Evolutionary conservation across 805 yeast species (phyloP), one percentile per base, ranked within the genome.

Genomic region (Kluyveromyces wickerhamii): DNA sequence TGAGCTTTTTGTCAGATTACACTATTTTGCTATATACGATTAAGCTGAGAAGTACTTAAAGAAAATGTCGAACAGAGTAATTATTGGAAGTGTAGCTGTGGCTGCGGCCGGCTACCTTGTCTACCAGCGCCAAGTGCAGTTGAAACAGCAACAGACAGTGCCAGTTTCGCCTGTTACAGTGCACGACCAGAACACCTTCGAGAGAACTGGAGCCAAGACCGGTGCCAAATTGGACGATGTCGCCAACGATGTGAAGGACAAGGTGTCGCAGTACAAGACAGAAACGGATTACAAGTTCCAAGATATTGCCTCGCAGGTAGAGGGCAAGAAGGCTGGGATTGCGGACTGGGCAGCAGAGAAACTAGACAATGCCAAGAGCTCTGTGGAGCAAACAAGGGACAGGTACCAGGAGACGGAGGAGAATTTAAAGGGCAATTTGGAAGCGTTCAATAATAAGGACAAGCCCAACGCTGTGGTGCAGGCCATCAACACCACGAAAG

Each of bases 21-120:
- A n/a, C n/a, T n/a, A n/a, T n/a, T n/a, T n/a, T n/a, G n/a, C n/a
- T n/a, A n/a, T n/a, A n/a, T n/a, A n/a, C n/a, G n/a, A n/a, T n/a
- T n/a, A n/a, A n/a, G n/a, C n/a, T n/a, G n/a, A n/a, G n/a, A n/a
- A n/a, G n/a, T n/a, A n/a, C n/a, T n/a, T n/a, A n/a, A n/a, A n/a
- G n/a, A 30, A 21, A 9, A 45, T 48, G 54, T 45, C 51, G 24
- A 37, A 47, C 13, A 51, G 47, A 43, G 36, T 47, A 27, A 37
- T 51, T 14, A 34, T 51, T 25, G 54, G 54, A 11, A 45, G 54
- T 13, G 52, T 47, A 18, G 57, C 53, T 13, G 45, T 43, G 3
- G 43, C 47, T 2, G 48, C 53, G n/a, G 49, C 55, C 7, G 53
- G 52, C 14, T 49, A 49, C 12, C 38, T 48, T 29, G 34, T 44